A percentile compares a stretch with the other conserved stretches of the same genome.
Conservation (phyloP, 768 basidiomycete species). For the Suillus plorans region DNA sequence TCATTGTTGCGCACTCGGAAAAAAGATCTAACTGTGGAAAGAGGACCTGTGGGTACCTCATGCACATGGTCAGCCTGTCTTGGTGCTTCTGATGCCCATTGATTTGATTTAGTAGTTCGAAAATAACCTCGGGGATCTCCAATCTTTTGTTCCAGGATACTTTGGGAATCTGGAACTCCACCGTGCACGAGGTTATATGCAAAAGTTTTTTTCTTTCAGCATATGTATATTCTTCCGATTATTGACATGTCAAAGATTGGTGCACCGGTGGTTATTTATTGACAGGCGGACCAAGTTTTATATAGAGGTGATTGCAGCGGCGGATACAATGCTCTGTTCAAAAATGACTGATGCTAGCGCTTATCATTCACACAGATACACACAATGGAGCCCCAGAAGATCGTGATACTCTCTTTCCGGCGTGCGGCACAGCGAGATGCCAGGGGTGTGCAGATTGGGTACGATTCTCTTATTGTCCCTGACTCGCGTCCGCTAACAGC, state of each 20-base stretch:
- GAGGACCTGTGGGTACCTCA: not conserved
- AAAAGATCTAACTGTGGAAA: not conserved
- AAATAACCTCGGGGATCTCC: not conserved
- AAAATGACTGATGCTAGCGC: not conserved
- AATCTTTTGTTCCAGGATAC: not conserved
- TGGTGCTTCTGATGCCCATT: not conserved
- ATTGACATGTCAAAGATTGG: not conserved
- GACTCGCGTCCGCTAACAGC: not conserved
- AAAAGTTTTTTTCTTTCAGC: not conserved
- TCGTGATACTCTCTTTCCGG: not conserved
- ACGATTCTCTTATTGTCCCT: not conserved
- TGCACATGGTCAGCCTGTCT: not conserved
- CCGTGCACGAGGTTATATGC: not conserved
- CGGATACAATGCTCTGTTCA: not conserved
- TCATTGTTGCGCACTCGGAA: not conserved
- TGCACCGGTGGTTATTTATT: not conserved
- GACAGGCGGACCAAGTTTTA: not conserved
- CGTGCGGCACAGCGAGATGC: not conserved
- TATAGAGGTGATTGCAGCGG: not conserved
- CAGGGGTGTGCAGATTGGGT: not conserved
- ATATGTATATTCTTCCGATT: not conserved
- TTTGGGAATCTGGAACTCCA: not conserved
- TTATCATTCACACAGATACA: not conserved
- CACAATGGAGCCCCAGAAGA: no score
- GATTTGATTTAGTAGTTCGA: not conserved